These are phyloP conservation scores for Ophiostoma sp. DNA, from an alignment of 2,329 filamentous ascomycete genomes.

Conservation along the genomic window DNA sequence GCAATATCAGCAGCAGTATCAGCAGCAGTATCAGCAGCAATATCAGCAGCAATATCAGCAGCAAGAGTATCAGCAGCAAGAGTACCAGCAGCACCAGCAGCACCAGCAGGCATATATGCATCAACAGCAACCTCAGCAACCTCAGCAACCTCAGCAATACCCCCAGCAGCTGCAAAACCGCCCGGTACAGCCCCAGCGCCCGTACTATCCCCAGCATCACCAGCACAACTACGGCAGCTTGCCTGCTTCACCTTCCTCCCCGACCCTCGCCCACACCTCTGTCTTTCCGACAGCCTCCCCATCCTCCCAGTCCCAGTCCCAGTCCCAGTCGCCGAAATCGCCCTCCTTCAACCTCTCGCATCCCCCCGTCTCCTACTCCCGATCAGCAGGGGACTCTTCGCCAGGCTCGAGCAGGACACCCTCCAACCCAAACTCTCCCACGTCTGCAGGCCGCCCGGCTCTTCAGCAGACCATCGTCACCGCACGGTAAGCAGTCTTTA, in stretches of 20 bases:
- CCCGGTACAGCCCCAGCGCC: conserved; percentile 7
- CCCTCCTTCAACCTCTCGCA: conserved; percentile 14
- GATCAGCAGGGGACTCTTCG: conserved; percentile 4
- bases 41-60: background rate
- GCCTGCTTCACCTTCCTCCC: conserved; percentile 26
- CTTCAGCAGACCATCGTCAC: conserved; percentile 23
- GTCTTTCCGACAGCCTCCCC: conserved; percentile 13
- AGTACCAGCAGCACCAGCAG: background rate
- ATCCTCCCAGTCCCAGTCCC: background rate
- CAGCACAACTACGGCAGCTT: conserved; percentile 21
- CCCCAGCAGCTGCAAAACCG: conserved; percentile 9
- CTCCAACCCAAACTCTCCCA: conserved; percentile 11
- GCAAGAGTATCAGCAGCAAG: background rate
- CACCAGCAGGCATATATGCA: conserved; percentile 1
- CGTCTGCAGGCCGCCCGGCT: conserved; percentile 24
- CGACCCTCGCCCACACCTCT: conserved; percentile 24
- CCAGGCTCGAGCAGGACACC: conserved; percentile 6
- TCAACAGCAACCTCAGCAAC: background rate
- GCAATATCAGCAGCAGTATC: background rate
- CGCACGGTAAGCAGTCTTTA: conserved; percentile 28
- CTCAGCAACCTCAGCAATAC: background rate
- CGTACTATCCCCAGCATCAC: conserved; percentile 16
- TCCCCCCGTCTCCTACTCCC: conserved; percentile 20
- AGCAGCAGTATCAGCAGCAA: too few species aligned
- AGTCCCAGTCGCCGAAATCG: conserved; percentile 11